Evolutionary conservation across 495 filamentous ascomycete genomes (phyloP), one percentile per base, ranked within the genome.

Genomic region (Aspergillus ellipticus): DNA sequence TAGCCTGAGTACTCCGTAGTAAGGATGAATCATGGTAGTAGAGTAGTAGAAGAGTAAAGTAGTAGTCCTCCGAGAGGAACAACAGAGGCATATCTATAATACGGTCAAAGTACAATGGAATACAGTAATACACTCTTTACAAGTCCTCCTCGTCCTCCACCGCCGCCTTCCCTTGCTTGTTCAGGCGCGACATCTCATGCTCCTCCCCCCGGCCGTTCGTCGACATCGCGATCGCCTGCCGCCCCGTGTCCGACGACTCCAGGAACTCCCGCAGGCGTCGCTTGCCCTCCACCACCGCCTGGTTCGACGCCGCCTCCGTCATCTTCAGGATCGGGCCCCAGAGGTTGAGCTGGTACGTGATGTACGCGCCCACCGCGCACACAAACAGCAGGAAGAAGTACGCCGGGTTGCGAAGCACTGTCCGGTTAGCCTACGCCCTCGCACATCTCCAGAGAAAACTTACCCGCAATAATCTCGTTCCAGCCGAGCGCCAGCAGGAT

Each of bases 281-380:
- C 77, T 95, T 96, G 61, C 87, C 90, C 58, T 97, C 88, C 52
- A 93, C 89, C 15, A 96, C 53, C 1, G 87, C 95, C 72, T 97
- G 94, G 58, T 83, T 79, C 13, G 83, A 84, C 15, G 95, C 95
- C 16, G 94, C 94, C 63, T 94, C 89, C 50, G 83, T 84, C 89
- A 98, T 96, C 62, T 93, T 90, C 57, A 92, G 73, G 77, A 98
- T 97, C 1, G 94, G 95, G 2, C 94, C 92, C 81, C 94, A 92
- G 8, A 98, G 84, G 65, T 97, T 97, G 50, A 97, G 87, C 26
- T 82, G 89, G 68, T 93, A 96, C 17, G 92, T 92, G 20, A 97
- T 77, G 63, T 97, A 98, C 13, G 85, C 87, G 21, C 81, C 89
- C 19, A 85, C 80, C 26, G 79, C 87, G 21, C 85, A 72, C 22